Conservation (phyloP, 1,284 basidiomycete species). For the Vanrija sp. region DNA sequence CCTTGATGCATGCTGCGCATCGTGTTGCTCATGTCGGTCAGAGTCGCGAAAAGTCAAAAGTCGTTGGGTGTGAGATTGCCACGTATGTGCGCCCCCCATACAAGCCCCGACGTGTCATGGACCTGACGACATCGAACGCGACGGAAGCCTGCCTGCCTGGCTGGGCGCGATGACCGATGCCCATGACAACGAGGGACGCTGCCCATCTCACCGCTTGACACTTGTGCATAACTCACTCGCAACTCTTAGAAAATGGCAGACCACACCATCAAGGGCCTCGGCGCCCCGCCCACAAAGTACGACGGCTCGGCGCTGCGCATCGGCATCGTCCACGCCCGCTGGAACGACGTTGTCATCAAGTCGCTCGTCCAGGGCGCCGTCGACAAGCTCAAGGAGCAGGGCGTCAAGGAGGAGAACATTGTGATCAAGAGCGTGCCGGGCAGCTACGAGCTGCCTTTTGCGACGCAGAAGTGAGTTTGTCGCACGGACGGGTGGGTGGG, state of each 20-base stretch:
- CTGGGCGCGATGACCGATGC: too few relatives aligned
- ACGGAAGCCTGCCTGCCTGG: too few relatives aligned
- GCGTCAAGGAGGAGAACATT: conserved; percentile 87
- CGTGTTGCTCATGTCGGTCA: too few relatives aligned
- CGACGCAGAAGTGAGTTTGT: conserved; percentile 65
- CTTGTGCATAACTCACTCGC: background rate
- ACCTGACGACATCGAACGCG: too few relatives aligned
- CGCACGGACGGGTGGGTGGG: too few relatives aligned
- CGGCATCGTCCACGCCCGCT: conserved; percentile 87
- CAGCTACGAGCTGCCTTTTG: conserved; percentile 87
- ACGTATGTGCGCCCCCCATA: too few relatives aligned
- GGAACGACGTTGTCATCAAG: conserved; percentile 84
- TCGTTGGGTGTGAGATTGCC: too few relatives aligned
- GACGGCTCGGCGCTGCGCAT: conserved; percentile 77
- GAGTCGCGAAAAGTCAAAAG: too few relatives aligned
- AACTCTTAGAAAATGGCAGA: conserved; percentile 36
- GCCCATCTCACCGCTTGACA: too few relatives aligned
- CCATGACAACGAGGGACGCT: too few relatives aligned
- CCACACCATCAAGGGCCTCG: conserved; percentile 68
- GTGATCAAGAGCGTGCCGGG: conserved; percentile 89
- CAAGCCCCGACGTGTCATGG: too few relatives aligned
- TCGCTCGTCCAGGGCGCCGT: conserved; percentile 74
- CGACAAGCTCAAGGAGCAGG: conserved; percentile 70
- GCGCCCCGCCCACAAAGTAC: conserved; percentile 59
- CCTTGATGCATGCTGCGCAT: too few relatives aligned